phyloP scores from a whole-genome alignment of 768 basidiomycete species.

The Leucogyrophana mollusca region DNA sequence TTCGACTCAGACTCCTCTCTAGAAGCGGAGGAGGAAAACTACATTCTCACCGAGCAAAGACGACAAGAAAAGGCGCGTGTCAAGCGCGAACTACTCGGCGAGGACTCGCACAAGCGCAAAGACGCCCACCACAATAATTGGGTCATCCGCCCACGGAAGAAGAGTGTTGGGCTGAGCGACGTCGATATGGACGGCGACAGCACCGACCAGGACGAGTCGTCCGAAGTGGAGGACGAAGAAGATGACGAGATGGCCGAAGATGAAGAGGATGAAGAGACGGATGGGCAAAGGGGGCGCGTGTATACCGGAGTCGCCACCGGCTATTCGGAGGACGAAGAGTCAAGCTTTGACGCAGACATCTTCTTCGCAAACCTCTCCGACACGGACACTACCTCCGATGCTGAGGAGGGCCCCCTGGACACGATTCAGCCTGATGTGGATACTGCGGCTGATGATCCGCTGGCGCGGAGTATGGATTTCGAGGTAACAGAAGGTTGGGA shows the following conservation, averaged over 20 bases:
- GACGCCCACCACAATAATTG: slow-evolving; percentile 52
- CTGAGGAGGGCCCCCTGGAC: slow-evolving; percentile 47
- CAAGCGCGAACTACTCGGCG: slow-evolving; percentile 59
- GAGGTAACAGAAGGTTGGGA: slow-evolving; percentile 75
- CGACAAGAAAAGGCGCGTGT: slow-evolving; percentile 52
- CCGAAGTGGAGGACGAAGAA: slow-evolving; percentile 49
- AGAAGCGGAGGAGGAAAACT: slow-evolving; percentile 61
- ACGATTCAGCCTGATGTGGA: slow-evolving; percentile 26
- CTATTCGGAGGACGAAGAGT: slow-evolving; percentile 80
- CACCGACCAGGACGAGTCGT: slow-evolving; percentile 57
- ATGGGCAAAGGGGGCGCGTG: slow-evolving; percentile 36
- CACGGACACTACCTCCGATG: slow-evolving; percentile 39
- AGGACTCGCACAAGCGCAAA: slow-evolving; percentile 43
- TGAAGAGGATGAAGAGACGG: slow-evolving; percentile 46
- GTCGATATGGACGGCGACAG: slow-evolving; percentile 64
- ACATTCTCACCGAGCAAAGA: slow-evolving; percentile 47
- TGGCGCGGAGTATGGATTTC: slow-evolving; percentile 41
- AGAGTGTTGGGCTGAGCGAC: slow-evolving; percentile 64
- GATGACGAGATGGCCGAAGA: slow-evolving; percentile 35
- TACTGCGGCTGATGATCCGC: slow-evolving; percentile 25
- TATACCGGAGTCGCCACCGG: slow-evolving; percentile 70
- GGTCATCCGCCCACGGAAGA: slow-evolving; percentile 69
- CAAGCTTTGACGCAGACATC: slow-evolving; percentile 77
- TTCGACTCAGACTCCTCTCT: slow-evolving; percentile 57
- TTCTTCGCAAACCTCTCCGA: slow-evolving; percentile 81